phyloP scores from a whole-genome alignment of 371 early-diverging fungal genomes.

The Mucor racemosus region DNA sequence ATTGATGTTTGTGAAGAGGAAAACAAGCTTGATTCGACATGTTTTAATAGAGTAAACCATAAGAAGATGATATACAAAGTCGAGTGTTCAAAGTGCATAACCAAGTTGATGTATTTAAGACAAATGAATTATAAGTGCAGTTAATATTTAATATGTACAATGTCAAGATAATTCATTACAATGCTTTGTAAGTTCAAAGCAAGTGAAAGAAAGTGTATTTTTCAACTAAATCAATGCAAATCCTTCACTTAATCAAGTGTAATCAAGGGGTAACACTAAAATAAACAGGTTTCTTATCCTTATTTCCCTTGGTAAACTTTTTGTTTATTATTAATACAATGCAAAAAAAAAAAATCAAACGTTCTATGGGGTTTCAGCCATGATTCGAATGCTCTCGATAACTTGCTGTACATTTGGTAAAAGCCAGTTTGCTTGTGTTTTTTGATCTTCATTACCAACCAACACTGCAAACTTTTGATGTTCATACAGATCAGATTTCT shows the following conservation, averaged over 20 bases:
- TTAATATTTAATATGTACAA: background rate
- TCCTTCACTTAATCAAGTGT: background rate
- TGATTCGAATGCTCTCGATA: slow-evolving; percentile 31
- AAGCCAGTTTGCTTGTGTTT: slow-evolving; percentile 74
- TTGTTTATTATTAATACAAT: background rate
- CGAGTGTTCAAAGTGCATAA: background rate
- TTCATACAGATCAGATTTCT: slow-evolving; percentile 26
- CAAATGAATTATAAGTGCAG: background rate
- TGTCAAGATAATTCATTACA: background rate
- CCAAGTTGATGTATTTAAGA: background rate
- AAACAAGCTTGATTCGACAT: background rate
- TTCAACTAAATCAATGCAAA: background rate
- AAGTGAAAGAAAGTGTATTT: background rate
- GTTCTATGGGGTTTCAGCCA: slow-evolving; percentile 6
- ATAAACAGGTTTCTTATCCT: background rate
- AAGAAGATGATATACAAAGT: background rate
- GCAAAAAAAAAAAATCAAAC: no score
- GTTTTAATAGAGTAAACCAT: background rate
- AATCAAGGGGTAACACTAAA: background rate
- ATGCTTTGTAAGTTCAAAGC: background rate
- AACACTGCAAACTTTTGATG: slow-evolving; percentile 54
- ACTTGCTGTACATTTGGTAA: slow-evolving; percentile 32
- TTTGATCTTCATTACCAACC: slow-evolving; percentile 70
- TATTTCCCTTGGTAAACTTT: background rate
- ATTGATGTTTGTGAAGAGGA: background rate